phyloP scores from a whole-genome alignment of 1,139 yeast genomes.

The Blastobotrys malaysiensis region DNA sequence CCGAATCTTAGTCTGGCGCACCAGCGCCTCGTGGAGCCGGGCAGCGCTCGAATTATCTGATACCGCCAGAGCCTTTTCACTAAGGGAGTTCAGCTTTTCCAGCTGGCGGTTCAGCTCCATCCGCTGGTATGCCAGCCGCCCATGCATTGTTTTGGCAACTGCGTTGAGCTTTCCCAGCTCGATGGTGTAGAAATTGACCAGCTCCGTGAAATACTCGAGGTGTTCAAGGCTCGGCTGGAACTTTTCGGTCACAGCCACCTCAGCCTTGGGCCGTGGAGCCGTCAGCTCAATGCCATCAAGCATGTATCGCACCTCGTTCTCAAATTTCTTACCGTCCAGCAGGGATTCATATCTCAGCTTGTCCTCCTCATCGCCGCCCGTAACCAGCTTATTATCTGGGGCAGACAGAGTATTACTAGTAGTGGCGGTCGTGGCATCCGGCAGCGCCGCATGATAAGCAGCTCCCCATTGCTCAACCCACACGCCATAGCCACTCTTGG shows the following conservation, averaged over 20 bases:
- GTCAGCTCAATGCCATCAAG: conserved; percentile 8
- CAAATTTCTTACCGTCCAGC: conserved; percentile 7
- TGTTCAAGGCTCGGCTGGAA: conserved; percentile 20
- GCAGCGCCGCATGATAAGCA: neutral
- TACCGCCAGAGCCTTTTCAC: conserved; percentile 27
- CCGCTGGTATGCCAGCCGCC: conserved; percentile 32
- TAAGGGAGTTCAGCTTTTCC: conserved; percentile 21
- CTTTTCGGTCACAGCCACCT: conserved; percentile 8
- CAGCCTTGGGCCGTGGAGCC: conserved; percentile 6
- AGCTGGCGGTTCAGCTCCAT: conserved; percentile 38
- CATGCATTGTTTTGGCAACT: conserved; percentile 30
- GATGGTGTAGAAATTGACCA: conserved; percentile 25
- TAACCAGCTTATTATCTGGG: no score
- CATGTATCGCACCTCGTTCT: conserved; percentile 9
- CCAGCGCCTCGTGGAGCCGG: conserved; percentile 14
- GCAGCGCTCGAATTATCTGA: conserved; percentile 11
- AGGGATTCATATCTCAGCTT: conserved; percentile 7
- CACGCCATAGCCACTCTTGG: conserved; percentile 10
- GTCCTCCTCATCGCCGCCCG: no score
- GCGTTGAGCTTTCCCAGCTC: conserved; percentile 28
- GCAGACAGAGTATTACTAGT: no score
- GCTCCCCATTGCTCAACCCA: conserved; percentile 13
- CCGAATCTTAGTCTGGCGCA: conserved; percentile 33
- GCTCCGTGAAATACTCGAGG: conserved; percentile 25
- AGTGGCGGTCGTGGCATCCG: neutral